These are phyloP conservation scores for Lodderomyces jiufengensis DNA, from an alignment of 1,139 yeast genomes.

Conservation along the genomic window DNA sequence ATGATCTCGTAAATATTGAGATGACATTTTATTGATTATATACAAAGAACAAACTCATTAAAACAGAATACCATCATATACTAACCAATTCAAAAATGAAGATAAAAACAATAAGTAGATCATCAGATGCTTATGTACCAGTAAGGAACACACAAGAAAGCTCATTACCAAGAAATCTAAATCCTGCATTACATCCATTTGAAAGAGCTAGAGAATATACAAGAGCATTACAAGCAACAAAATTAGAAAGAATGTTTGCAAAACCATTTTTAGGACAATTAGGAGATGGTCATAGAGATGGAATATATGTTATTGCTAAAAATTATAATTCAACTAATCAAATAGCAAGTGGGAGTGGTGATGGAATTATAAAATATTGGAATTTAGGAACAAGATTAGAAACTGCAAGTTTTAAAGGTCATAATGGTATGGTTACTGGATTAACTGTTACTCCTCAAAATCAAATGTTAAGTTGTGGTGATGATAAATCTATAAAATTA, in stretches of 20 bases:
- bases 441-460: constrained; percentile 73
- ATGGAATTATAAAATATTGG: constrained; percentile 94
- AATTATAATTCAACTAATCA: constrained; percentile 67
- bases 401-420: constrained; percentile 76
- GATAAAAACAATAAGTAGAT: constrained; percentile 85
- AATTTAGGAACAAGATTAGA: constrained; percentile 74
- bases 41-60: not conserved
- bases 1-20: not conserved
- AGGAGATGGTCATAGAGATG: constrained; percentile 94
- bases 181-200: constrained; percentile 95
- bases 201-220: constrained; percentile 97
- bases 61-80: not conserved
- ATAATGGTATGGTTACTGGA: constrained; percentile 87
- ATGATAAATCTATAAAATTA: constrained; percentile 82
- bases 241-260: constrained; percentile 94
- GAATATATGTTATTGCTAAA: constrained; percentile 86
- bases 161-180: constrained; percentile 81
- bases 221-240: constrained; percentile 90
- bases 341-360: constrained; percentile 91
- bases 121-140: constrained; percentile 88
- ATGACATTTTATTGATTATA: too few species aligned
- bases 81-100: constrained; percentile 44
- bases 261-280: constrained; percentile 95
- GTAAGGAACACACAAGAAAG: constrained; percentile 88
- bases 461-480: constrained; percentile 73